Conservation (phyloP, 2,329 filamentous ascomycete genomes). For the Sporothrix luriei region DNA sequence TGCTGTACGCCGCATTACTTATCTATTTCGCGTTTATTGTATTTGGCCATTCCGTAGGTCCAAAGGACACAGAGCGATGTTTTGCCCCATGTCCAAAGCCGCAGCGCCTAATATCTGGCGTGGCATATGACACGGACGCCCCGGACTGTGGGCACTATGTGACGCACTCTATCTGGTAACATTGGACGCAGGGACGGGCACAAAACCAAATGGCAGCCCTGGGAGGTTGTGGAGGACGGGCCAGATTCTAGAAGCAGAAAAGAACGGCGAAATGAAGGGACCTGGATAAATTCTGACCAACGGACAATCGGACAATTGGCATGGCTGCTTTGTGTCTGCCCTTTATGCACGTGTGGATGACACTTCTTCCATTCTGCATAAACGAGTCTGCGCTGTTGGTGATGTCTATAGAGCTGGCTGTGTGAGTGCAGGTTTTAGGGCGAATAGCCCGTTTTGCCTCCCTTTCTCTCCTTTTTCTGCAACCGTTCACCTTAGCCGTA, state of each 20-base stretch:
- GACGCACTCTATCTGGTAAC: conserved; percentile 10
- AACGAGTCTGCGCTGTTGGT: too few species aligned
- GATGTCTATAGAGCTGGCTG: neutral
- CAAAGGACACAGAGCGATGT: too few species aligned
- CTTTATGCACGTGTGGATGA: too few species aligned
- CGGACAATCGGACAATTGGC: conserved; percentile 2
- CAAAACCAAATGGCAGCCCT: neutral
- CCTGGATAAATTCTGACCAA: neutral
- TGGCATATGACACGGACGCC: conserved; percentile 12
- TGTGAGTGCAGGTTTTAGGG: neutral
- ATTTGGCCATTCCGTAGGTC: too few species aligned
- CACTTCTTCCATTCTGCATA: too few species aligned
- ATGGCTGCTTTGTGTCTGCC: neutral
- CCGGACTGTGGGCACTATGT: neutral
- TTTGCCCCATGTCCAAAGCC: neutral
- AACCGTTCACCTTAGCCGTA: too few species aligned
- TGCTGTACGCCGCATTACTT: too few species aligned
- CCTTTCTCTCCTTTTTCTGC: neutral
- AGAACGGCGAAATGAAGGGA: conserved; percentile 12
- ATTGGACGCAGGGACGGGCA: neutral
- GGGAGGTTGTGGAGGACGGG: neutral
- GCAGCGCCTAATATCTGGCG: conserved; percentile 1
- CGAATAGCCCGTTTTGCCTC: conserved; percentile 6
- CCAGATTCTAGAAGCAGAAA: conserved; percentile 9
- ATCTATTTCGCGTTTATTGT: too few species aligned